Percentiles rank a stretch among this genome's conserved stretches.
phyloP scores from a whole-genome alignment of 129 eudicot genomes.

The Centrapalus pauciflorus region DNA sequence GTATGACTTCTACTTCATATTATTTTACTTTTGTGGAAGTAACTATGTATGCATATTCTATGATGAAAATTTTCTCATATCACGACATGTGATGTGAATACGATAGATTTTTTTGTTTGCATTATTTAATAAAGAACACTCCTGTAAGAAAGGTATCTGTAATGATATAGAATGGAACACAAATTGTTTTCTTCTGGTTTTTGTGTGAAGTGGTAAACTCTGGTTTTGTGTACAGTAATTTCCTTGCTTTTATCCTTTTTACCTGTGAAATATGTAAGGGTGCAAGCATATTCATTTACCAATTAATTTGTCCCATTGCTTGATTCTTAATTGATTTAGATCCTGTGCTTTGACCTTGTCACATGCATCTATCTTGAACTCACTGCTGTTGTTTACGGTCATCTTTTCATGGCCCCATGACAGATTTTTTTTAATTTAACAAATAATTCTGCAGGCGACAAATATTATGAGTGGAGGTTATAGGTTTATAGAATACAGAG shows the following conservation, averaged over 20 bases:
- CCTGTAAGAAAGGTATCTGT: no score
- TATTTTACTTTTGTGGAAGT: background rate
- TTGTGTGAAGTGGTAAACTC: background rate
- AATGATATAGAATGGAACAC: no score
- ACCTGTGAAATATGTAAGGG: background rate
- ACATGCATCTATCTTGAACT: constrained; percentile 14
- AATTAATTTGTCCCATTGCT: background rate
- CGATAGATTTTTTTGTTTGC: no score
- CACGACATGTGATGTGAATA: no score
- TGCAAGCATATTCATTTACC: background rate
- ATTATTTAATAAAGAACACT: no score
- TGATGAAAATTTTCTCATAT: no score
- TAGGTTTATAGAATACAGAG: constrained; percentile 1
- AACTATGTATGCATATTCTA: background rate
- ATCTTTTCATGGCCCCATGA: background rate
- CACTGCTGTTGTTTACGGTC: background rate
- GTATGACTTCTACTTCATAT: background rate
- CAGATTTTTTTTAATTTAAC: background rate
- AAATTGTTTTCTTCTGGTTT: background rate
- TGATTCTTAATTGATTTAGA: background rate
- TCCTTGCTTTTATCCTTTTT: background rate
- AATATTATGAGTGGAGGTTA: background rate
- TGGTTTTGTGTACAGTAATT: background rate
- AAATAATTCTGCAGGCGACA: background rate
- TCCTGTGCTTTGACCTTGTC: constrained; percentile 10